Evolutionary conservation across 257 asterid species (phyloP), one percentile per base, ranked within the genome.

Genomic region (Scutellaria minor): DNA sequence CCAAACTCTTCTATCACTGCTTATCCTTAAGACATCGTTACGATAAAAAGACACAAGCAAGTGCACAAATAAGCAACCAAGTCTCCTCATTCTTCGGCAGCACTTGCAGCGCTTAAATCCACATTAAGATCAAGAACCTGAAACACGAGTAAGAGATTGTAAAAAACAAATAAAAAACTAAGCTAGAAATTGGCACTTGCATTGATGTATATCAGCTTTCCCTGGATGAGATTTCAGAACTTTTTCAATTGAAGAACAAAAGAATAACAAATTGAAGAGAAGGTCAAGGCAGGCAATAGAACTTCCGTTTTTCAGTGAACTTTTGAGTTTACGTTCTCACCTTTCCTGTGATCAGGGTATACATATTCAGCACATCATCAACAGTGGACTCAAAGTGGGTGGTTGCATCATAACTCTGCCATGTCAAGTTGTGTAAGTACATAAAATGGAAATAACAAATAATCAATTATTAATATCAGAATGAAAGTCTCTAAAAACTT

Each of bases 361-460:
- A 86, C 89, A 86, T 86, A 66, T 80, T 80, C 79, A 84, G 87
- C 80, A 86, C 92, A 69, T 86, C 89, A 60, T 68, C 84, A 0
- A 86, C 92, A 13, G 92, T 86, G 41, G 92, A 84, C 81, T 86
- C 92, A 8, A 86, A 86, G 85, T 86, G 92, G 69, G 92, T 86
- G 70, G 89, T 86, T 47, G 92, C 82, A 72, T 86, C 92, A 63
- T 86, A 86, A 72, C 92, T 86, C 92, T 86, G 86, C 58, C 72
- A 64, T 51, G 64, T 46, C 52, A 45, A 64, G 77, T 9, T 31
- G 70, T 24, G 68, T 64, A 56, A 83, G 82, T 15, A 46, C 50
- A 70, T 57, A 57, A 20, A 66, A 41, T 22, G 48, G 41, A 63
- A 75, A 60, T 11, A 48, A 48, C 56, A 52, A 39, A 44, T 11